Percentiles rank a stretch among this genome's conserved stretches.
Conservation (phyloP, 371 early-diverging fungal species). For the Lichtheimia ramosa region DNA sequence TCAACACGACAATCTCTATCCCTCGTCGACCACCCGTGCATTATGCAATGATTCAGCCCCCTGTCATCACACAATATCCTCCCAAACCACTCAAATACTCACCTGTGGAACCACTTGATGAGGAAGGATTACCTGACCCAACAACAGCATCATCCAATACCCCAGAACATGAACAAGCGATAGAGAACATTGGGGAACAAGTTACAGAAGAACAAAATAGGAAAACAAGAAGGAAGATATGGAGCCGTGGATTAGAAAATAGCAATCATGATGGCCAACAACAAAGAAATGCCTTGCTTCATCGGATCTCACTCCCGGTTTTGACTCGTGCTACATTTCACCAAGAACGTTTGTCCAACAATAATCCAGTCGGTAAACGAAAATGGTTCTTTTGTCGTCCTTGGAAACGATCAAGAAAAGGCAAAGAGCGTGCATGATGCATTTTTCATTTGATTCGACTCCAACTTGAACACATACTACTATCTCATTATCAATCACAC, state of each 20-base stretch:
- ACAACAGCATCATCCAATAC: background rate
- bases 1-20: constrained; percentile 44
- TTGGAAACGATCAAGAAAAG: constrained; percentile 7
- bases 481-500: background rate
- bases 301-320: constrained; percentile 20
- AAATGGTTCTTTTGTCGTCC: constrained; percentile 8
- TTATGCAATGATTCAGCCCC: constrained; percentile 14
- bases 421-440: constrained; percentile 9
- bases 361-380: background rate
- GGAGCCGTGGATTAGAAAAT: too few relatives aligned
- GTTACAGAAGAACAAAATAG: too few relatives aligned
- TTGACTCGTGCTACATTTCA: constrained; percentile 2
- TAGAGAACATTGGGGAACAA: too few relatives aligned
- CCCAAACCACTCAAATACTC: constrained; percentile 45
- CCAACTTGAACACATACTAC: too few relatives aligned
- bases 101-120: constrained; percentile 33
- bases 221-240: too few relatives aligned
- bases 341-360: constrained; percentile 6
- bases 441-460: too few relatives aligned
- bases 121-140: background rate
- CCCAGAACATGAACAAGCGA: background rate
- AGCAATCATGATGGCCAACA: background rate
- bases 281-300: constrained; percentile 2
- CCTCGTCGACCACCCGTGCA: constrained; percentile 13
- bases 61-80: constrained; percentile 43